phyloP scores from a whole-genome alignment of 2,329 filamentous ascomycete genomes.

The Colletotrichum sp. region DNA sequence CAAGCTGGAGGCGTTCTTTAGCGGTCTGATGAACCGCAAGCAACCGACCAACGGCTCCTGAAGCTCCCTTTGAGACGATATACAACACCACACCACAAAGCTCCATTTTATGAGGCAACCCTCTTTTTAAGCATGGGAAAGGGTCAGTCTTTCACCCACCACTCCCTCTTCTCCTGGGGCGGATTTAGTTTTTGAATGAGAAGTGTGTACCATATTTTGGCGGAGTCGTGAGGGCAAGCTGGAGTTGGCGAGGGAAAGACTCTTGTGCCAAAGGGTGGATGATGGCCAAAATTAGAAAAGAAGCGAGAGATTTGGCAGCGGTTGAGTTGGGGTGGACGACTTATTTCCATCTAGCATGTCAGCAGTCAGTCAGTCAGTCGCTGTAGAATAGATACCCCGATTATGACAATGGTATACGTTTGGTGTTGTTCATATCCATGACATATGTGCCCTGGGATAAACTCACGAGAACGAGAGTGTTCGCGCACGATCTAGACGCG shows the following conservation, averaged over 20 bases:
- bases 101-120: not conserved
- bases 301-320: not conserved
- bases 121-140: not conserved
- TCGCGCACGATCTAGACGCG: not conserved
- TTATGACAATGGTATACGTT: conserved; percentile 22
- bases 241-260: not conserved
- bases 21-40: conserved; percentile 62
- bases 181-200: not conserved
- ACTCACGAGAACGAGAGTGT: not conserved
- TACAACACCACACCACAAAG: not conserved
- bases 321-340: not conserved
- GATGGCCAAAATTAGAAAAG: not conserved
- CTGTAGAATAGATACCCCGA: conserved; percentile 49
- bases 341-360: not conserved
- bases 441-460: no score
- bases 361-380: conserved; percentile 15
- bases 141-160: not conserved
- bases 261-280: not conserved
- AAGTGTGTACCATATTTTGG: not conserved
- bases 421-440: not conserved
- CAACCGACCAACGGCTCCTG: conserved; percentile 17
- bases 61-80: not conserved
- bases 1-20: conserved; percentile 64
- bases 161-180: not conserved
- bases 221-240: not conserved